phyloP scores from a whole-genome alignment of 208 protist genomes.

The Trypanosoma lewisi region DNA sequence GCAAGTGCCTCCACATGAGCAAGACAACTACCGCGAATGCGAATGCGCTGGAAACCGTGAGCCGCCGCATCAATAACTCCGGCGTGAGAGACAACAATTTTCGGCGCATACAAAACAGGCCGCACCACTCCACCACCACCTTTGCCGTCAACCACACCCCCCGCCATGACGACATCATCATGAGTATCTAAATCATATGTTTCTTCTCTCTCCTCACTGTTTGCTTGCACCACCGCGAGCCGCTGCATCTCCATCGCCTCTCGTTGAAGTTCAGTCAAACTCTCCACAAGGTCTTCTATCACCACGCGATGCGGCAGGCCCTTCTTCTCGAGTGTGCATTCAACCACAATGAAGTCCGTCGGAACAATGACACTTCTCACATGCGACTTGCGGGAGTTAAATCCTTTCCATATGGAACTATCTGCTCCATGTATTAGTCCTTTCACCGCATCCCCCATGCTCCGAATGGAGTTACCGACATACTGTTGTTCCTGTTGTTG shows the following conservation, averaged over 20 bases:
- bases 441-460: conserved; percentile 13
- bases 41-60: conserved; percentile 82
- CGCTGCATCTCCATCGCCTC: conserved; percentile 68
- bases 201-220: conserved; percentile 14
- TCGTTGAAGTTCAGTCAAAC: conserved; percentile 67
- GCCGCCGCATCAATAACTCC: conserved; percentile 75
- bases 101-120: conserved; percentile 85
- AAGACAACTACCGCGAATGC: conserved; percentile 80
- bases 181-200: too few relatives aligned
- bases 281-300: conserved; percentile 73
- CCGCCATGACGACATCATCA: too few relatives aligned
- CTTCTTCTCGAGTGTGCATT: conserved; percentile 78
- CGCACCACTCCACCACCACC: conserved; percentile 26
- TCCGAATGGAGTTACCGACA: background rate
- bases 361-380: conserved; percentile 38
- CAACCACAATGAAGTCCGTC: conserved; percentile 75
- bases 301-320: conserved; percentile 84
- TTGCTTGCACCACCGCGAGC: conserved; percentile 52
- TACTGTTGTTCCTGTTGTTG: conserved; percentile 2
- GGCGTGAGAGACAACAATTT: conserved; percentile 74
- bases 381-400: conserved; percentile 21
- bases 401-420: conserved; percentile 24
- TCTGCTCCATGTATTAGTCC: conserved; percentile 8
- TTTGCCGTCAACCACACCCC: conserved; percentile 8
- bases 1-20: conserved; percentile 74